phyloP scores from a whole-genome alignment of 768 basidiomycete species.

The Coprinellus micaceus region DNA sequence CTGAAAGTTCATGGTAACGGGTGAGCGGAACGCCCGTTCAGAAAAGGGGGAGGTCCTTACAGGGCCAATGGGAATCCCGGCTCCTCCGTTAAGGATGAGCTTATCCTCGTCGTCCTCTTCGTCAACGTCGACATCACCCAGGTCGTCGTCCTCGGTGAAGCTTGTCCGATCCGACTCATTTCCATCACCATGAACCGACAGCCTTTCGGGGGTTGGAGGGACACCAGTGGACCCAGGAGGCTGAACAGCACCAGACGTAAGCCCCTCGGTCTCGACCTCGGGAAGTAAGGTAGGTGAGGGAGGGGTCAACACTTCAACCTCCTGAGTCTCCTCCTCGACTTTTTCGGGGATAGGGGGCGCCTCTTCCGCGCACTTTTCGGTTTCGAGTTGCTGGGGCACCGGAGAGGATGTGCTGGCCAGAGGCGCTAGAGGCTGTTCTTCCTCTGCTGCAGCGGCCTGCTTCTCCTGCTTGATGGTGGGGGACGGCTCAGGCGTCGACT shows the following conservation, averaged over 20 bases:
- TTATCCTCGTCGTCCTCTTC: constrained; percentile 89
- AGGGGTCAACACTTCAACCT: constrained; percentile 34
- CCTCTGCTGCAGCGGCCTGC: background rate
- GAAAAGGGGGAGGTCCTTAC: constrained; percentile 45
- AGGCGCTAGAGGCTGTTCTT: background rate
- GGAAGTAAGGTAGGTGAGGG: constrained; percentile 40
- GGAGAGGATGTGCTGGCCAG: constrained; percentile 9
- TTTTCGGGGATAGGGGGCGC: constrained; percentile 10
- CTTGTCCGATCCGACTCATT: constrained; percentile 63
- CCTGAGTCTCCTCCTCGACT: constrained; percentile 8
- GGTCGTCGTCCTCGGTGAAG: constrained; percentile 65
- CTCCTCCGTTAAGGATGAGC: constrained; percentile 86
- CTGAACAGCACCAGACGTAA: constrained; percentile 90
- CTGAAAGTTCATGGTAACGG: constrained; percentile 41
- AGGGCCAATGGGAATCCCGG: constrained; percentile 91
- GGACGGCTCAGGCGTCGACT: constrained; percentile 15
- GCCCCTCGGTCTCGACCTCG: constrained; percentile 75
- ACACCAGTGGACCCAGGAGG: constrained; percentile 79
- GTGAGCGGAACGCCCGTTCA: background rate
- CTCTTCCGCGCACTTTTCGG: constrained; percentile 16
- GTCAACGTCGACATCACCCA: constrained; percentile 47
- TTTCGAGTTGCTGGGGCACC: constrained; percentile 12
- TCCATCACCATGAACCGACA: constrained; percentile 41
- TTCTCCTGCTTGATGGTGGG: constrained; percentile 16
- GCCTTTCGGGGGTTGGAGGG: constrained; percentile 25